Conservation (phyloP, 1,284 basidiomycete genomes). For the Pseudozyma sp. region DNA sequence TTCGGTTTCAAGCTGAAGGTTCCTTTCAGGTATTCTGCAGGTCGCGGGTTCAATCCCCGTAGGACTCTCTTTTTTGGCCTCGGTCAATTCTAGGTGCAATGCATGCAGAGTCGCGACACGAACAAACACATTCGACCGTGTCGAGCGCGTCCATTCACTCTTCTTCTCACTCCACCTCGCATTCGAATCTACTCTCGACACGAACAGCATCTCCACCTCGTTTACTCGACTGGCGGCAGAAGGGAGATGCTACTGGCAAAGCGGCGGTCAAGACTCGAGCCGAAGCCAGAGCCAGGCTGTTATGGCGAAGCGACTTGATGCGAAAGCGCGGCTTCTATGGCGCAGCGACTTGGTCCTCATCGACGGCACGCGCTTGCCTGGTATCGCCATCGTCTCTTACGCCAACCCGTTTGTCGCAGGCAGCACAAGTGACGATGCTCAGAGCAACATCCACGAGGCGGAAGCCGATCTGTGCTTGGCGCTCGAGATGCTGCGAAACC, state of each 20-base stretch:
- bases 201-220: not conserved
- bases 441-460: conserved; percentile 20
- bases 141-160: not conserved
- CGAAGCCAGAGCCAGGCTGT: conserved; percentile 17
- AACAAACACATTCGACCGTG: not conserved
- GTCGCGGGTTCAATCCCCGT: conserved; percentile 58
- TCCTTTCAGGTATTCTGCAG: conserved; percentile 33
- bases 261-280: not conserved
- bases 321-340: conserved; percentile 61
- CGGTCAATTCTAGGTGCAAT: not conserved
- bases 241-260: conserved; percentile 13
- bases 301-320: conserved; percentile 18
- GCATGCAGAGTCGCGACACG: conserved; percentile 3
- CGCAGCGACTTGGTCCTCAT: conserved; percentile 55
- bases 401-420: conserved; percentile 50
- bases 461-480: conserved; percentile 64
- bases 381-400: conserved; percentile 60
- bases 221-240: not conserved
- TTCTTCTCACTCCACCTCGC: not conserved
- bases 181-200: not conserved
- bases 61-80: conserved; percentile 41
- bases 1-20: conserved; percentile 38
- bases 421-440: conserved; percentile 5
- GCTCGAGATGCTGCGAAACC: conserved; percentile 65
- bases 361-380: conserved; percentile 61